These are phyloP conservation scores for Euphorbia peplus DNA, from an alignment of 345 rosid species.

Conservation along the genomic window DNA sequence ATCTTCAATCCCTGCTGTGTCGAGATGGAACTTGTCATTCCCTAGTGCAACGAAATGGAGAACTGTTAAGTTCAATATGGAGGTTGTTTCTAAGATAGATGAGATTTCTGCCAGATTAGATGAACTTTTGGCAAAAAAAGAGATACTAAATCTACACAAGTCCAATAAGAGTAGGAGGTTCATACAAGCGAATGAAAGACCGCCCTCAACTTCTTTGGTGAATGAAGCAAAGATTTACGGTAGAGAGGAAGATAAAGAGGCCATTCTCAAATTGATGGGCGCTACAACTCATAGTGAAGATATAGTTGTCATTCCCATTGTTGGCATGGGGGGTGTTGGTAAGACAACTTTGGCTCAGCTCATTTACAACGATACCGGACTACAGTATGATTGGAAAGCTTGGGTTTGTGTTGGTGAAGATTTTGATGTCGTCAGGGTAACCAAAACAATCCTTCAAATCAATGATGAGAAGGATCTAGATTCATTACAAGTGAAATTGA, in stretches of 20 bases:
- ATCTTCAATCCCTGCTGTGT: not conserved
- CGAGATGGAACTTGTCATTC: no score
- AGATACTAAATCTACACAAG: constrained; percentile 4
- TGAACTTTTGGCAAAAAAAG: constrained; percentile 3
- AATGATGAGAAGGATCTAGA: not conserved
- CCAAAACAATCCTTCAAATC: not conserved
- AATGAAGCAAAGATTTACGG: not conserved
- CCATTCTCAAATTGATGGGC: not conserved
- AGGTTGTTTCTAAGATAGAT: constrained; percentile 16
- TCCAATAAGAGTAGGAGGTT: not conserved
- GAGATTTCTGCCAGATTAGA: not conserved
- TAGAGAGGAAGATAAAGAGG: not conserved
- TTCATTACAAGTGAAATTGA: not conserved
- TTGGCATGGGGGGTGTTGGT: constrained; percentile 12
- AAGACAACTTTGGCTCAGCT: constrained; percentile 9
- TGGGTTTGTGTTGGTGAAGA: constrained; percentile 21
- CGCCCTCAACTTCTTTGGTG: constrained; percentile 3
- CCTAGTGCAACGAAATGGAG: not conserved
- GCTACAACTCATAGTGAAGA: not conserved
- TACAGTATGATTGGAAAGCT: constrained; percentile 6
- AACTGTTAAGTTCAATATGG: constrained; percentile 1
- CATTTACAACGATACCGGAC: not conserved
- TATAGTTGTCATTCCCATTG: not conserved
- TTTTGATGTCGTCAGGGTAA: not conserved
- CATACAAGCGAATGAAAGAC: not conserved